phyloP scores from a whole-genome alignment of 2,329 filamentous ascomycete species.

The Paramyrothecium sp. region DNA sequence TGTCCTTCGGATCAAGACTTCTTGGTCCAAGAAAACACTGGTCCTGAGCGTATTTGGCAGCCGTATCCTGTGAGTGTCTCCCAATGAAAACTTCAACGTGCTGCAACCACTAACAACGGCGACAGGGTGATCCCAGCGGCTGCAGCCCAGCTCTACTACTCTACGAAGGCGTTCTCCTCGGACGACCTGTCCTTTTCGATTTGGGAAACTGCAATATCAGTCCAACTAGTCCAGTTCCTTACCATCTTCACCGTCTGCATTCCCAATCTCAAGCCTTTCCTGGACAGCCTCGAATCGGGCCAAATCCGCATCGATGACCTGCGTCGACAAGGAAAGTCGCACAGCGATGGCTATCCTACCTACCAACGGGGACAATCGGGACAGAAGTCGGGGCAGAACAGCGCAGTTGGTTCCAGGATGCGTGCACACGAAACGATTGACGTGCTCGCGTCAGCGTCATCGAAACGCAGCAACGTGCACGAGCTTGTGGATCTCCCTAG shows the following conservation, averaged over 20 bases:
- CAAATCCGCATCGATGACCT: constrained; percentile 26
- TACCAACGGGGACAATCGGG: constrained; percentile 12
- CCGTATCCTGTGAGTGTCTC: constrained; percentile 22
- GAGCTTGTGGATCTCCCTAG: constrained; percentile 11
- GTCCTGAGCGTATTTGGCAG: constrained; percentile 28
- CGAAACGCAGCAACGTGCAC: constrained; percentile 12
- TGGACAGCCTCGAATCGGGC: constrained; percentile 24
- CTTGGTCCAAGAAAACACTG: constrained; percentile 20
- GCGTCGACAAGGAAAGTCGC: constrained; percentile 21
- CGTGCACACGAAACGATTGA: constrained; percentile 4
- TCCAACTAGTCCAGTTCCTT: constrained; percentile 24
- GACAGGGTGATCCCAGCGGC: constrained; percentile 22
- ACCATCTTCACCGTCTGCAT: constrained; percentile 22
- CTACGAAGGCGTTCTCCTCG: constrained; percentile 18
- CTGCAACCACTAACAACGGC: constrained; percentile 3
- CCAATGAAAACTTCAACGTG: too few relatives aligned
- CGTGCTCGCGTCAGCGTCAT: not conserved
- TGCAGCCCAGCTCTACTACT: constrained; percentile 21
- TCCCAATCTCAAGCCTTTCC: constrained; percentile 26
- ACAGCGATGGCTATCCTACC: constrained; percentile 18
- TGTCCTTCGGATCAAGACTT: constrained; percentile 24
- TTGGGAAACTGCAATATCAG: constrained; percentile 19
- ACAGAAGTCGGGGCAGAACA: constrained; percentile 17
- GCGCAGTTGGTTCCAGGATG: constrained; percentile 10
- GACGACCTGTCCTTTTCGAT: constrained; percentile 18